Base-by-base conservation (phyloP, 257 asterid genomes). In the Marsdenia floribunda region DNA sequence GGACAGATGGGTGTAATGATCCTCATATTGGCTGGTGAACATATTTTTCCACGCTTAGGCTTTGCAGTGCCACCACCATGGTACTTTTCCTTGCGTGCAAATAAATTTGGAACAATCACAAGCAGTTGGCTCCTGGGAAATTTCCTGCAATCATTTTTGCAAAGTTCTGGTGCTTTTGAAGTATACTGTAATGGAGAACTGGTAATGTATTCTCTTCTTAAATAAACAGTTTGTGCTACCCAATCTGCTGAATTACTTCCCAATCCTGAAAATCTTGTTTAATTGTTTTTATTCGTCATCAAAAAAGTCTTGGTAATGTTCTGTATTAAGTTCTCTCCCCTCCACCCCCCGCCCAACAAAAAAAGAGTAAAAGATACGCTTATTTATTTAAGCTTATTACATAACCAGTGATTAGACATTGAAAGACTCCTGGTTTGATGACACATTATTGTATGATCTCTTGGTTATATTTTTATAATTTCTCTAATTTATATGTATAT, bases 91-190 rank as follows among this genome's bases (percentile, higher is more conserved):
- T 71, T 92, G 86, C 91, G 97, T 18, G 88, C 96, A 60, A 92
- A 92, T 85, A 87, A 88, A 79, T 92, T 92, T 75, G 98, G 98
- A 78, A 88, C 94, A 68, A 88, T 92, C 87, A 91, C 98, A 60
- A 92, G 90, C 83, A 87, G 92, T 75, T 92, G 98, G 98, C 90
- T 92, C 70, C 88, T 92, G 0, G 97, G 97, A 72, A 92, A 89
- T 85, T 86, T 90, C 82, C 83, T 90, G 73, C 97, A 92, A 61
- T 90, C 98, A 65, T 90, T 87, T 87, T 81, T 92, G 86, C 97
- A 90, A 81, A 88, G 89, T 72, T 89, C 98, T 1, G 92, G 98
- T 77, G 98, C 98, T 75, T 92, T 92, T 81, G 98, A 92, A 87
- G 98, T 92, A 73, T 83, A 82, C 73, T 89, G 89, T 72, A 92